Percentiles rank a stretch among this genome's conserved stretches.
phyloP scores from a whole-genome alignment of 1,284 basidiomycete species.

The Tylopilus sp. region DNA sequence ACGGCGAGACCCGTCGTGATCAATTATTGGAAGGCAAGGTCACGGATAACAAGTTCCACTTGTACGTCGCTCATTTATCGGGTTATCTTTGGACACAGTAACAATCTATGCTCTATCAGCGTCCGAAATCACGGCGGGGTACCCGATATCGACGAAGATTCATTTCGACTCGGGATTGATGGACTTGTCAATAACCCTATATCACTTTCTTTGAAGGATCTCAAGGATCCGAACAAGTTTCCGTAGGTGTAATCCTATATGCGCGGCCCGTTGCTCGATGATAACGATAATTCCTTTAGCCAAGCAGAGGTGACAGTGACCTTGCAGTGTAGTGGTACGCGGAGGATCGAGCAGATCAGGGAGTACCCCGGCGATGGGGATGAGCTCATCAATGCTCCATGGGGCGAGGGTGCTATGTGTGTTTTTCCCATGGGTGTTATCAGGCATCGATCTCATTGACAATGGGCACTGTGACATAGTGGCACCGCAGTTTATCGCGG shows the following conservation, averaged over 20 bases:
- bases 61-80: slow-evolving; percentile 14
- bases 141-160: slow-evolving; percentile 27
- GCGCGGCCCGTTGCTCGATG: slow-evolving; percentile 43
- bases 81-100: neutral
- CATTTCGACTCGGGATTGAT: slow-evolving; percentile 23
- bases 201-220: slow-evolving; percentile 26
- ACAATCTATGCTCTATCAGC: neutral
- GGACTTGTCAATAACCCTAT: slow-evolving; percentile 20
- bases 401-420: slow-evolving; percentile 69
- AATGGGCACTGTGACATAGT: slow-evolving; percentile 25
- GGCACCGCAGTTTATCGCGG: slow-evolving; percentile 60
- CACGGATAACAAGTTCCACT: slow-evolving; percentile 28
- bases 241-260: slow-evolving; percentile 10
- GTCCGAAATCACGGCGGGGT: slow-evolving; percentile 28
- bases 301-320: slow-evolving; percentile 64
- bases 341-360: slow-evolving; percentile 64
- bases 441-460: slow-evolving; percentile 19
- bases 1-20: slow-evolving; percentile 27
- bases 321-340: slow-evolving; percentile 65
- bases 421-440: slow-evolving; percentile 7
- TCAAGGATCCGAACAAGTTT: slow-evolving; percentile 25
- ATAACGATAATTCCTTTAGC: slow-evolving; percentile 36
- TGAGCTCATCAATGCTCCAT: slow-evolving; percentile 67
- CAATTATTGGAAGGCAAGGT: slow-evolving; percentile 27
- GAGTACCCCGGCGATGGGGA: slow-evolving; percentile 70